Evolutionary conservation across 208 protist genomes (phyloP).

Genomic region (Wallacemonas sp.): DNA sequence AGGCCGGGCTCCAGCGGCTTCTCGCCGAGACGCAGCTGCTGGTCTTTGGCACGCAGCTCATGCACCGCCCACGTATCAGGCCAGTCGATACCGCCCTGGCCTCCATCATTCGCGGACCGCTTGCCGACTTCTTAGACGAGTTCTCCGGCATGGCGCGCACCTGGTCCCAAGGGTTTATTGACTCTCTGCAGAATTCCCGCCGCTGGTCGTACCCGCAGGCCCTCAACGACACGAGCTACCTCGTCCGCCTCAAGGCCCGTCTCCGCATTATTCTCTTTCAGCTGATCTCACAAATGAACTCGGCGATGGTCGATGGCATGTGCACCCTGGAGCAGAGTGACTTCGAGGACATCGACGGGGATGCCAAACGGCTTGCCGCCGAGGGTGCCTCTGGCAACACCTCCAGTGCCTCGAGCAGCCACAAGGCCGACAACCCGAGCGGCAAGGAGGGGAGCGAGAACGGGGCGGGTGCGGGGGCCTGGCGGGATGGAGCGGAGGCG

Average conservation of each 20-base stretch:
- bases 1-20: slow-evolving; percentile 11
- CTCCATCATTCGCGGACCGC: slow-evolving; percentile 3
- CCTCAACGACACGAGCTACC: slow-evolving; percentile 27
- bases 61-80: slow-evolving; percentile 4
- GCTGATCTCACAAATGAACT: slow-evolving; percentile 26
- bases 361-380: not conserved
- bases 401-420: not conserved
- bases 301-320: slow-evolving; percentile 16
- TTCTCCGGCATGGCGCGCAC: slow-evolving; percentile 14
- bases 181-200: slow-evolving; percentile 14
- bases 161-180: slow-evolving; percentile 16
- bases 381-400: not conserved
- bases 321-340: slow-evolving; percentile 19
- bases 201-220: slow-evolving; percentile 31
- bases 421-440: not conserved
- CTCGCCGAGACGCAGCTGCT: slow-evolving; percentile 17
- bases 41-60: slow-evolving; percentile 23
- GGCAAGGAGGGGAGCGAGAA: not conserved
- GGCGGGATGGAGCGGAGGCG: not conserved
- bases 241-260: slow-evolving; percentile 26
- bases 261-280: slow-evolving; percentile 29
- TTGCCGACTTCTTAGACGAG: slow-evolving; percentile 21
- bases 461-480: not conserved
- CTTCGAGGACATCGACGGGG: slow-evolving; percentile 23
- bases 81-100: not conserved